Evolutionary conservation across 805 yeast species (phyloP).

Genomic region (Starmerella tilneyi): DNA sequence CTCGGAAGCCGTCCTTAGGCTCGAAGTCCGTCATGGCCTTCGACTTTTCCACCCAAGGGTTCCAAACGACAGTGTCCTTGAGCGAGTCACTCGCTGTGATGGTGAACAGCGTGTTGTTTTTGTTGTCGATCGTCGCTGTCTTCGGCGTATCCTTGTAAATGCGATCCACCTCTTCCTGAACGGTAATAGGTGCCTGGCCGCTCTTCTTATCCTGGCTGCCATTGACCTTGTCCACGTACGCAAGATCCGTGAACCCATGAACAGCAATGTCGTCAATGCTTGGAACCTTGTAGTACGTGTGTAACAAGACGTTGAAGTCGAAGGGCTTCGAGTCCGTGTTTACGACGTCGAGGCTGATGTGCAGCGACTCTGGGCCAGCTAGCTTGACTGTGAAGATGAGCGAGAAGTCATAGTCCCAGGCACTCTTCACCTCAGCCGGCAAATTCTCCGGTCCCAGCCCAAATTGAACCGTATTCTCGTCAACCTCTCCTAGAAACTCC

Average conservation of each 20-base stretch:
- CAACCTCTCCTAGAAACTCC: slow-evolving; percentile 87
- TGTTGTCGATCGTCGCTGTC: slow-evolving; percentile 54
- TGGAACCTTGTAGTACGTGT: slow-evolving; percentile 65
- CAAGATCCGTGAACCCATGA: slow-evolving; percentile 63
- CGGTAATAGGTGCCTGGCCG: slow-evolving; percentile 25
- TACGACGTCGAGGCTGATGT: slow-evolving; percentile 60
- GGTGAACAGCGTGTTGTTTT: slow-evolving; percentile 61
- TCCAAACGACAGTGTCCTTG: slow-evolving; percentile 81
- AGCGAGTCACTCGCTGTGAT: slow-evolving; percentile 44
- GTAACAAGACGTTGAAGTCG: slow-evolving; percentile 91
- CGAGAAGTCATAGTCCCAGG: slow-evolving; percentile 70
- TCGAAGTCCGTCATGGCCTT: slow-evolving; percentile 75
- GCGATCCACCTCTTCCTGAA: slow-evolving; percentile 62
- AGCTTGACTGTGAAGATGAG: slow-evolving; percentile 60
- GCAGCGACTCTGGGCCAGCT: slow-evolving; percentile 35
- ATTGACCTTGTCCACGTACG: slow-evolving; percentile 64
- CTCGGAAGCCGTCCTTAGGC: slow-evolving; percentile 72
- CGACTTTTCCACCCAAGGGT: slow-evolving; percentile 88
- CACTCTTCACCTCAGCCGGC: slow-evolving; percentile 44
- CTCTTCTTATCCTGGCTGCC: slow-evolving; percentile 38
- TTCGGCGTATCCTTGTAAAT: slow-evolving; percentile 53
- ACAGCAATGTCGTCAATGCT: slow-evolving; percentile 73
- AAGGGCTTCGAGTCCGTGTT: slow-evolving; percentile 49
- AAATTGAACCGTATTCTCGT: slow-evolving; percentile 65
- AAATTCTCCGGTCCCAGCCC: slow-evolving; percentile 83